phyloP scores from a whole-genome alignment of 768 basidiomycete genomes.

The Serendipita sp. region DNA sequence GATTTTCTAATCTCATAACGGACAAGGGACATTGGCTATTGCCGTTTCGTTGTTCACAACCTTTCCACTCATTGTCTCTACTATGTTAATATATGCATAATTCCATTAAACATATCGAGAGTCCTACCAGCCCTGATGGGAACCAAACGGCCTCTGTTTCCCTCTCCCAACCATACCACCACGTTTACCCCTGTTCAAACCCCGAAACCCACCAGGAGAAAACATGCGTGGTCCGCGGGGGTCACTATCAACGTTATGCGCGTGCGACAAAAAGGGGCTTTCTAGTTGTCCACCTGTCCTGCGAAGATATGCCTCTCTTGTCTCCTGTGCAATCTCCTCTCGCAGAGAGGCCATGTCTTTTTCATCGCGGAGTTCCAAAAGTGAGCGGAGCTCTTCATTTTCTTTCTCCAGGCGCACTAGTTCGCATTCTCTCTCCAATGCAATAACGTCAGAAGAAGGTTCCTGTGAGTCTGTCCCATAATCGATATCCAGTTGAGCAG shows the following conservation, averaged over 20 bases:
- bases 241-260: background rate
- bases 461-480: slow-evolving; percentile 1
- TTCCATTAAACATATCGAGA: background rate
- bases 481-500: background rate
- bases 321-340: slow-evolving; percentile 2
- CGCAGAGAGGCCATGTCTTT: background rate
- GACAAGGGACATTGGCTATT: background rate
- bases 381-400: slow-evolving; percentile 56
- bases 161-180: background rate
- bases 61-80: background rate
- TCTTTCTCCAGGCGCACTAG: slow-evolving; percentile 74
- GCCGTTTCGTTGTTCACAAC: background rate
- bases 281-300: background rate
- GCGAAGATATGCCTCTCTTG: slow-evolving; percentile 1
- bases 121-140: background rate
- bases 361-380: background rate
- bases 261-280: background rate
- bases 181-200: background rate
- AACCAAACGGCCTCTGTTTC: background rate
- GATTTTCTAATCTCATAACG: background rate
- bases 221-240: background rate
- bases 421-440: slow-evolving; percentile 82
- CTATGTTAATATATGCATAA: background rate
- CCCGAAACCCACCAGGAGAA: background rate
- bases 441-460: slow-evolving; percentile 17